These are phyloP conservation scores for Coemansia brasiliensis DNA, from an alignment of 192 early-diverging fungal species.

Conservation along the genomic window DNA sequence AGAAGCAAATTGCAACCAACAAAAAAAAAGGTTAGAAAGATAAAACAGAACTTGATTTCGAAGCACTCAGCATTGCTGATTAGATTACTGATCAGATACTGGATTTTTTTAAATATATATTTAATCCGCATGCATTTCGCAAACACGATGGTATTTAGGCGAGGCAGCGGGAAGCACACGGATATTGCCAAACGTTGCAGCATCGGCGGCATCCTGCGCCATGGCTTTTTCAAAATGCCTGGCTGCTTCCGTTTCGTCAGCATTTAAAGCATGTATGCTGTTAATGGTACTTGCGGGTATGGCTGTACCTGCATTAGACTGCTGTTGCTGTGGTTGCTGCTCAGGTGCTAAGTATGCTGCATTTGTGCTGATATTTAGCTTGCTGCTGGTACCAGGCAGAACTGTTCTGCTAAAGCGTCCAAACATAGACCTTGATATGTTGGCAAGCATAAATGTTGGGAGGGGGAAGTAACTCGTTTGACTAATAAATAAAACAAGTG, in stretches of 20 bases:
- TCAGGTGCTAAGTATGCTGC: too few species aligned
- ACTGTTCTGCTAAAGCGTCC: too few species aligned
- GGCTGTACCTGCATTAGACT: too few species aligned
- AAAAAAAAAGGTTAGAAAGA: neutral
- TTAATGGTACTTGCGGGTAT: neutral
- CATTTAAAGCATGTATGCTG: neutral
- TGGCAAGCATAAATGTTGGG: too few species aligned
- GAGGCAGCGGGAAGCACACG: conserved; percentile 21
- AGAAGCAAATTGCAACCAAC: neutral
- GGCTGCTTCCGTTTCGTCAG: conserved; percentile 6
- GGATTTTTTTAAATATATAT: too few species aligned
- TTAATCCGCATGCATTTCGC: conserved; percentile 13
- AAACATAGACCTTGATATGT: too few species aligned
- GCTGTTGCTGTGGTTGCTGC: too few species aligned
- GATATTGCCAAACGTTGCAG: conserved; percentile 16
- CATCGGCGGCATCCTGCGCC: conserved; percentile 18
- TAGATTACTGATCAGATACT: conserved; percentile 11
- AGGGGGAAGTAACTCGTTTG: too few species aligned
- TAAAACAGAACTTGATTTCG: neutral
- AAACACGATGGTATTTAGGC: conserved; percentile 12
- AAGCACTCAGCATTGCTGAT: neutral
- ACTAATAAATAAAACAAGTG: too few species aligned
- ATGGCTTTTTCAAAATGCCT: conserved; percentile 16
- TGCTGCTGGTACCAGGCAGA: too few species aligned
- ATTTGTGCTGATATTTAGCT: too few species aligned